phyloP scores from a whole-genome alignment of 192 early-diverging fungal genomes.

The Backusella parvicylindrica region DNA sequence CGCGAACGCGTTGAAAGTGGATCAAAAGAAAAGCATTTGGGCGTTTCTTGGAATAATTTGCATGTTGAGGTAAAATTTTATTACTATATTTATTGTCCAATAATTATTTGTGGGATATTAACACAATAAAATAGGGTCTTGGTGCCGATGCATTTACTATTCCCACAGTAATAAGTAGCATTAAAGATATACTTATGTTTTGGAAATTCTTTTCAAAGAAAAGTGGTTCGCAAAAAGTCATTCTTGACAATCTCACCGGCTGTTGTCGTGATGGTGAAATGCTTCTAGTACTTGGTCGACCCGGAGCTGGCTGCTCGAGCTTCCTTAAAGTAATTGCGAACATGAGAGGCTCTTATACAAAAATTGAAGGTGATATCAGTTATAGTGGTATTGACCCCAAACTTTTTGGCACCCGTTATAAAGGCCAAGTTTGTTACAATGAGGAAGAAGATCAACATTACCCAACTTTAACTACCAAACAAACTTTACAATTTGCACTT shows the following conservation, averaged over 20 bases:
- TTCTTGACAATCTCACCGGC: constrained; percentile 59
- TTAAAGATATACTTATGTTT: not conserved
- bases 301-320: constrained; percentile 65
- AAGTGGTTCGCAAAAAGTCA: constrained; percentile 31
- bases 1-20: constrained; percentile 1
- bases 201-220: not conserved
- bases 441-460: constrained; percentile 80
- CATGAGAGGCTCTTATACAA: constrained; percentile 47
- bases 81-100: not conserved
- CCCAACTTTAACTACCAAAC: constrained; percentile 70
- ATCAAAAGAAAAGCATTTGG: constrained; percentile 28
- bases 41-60: constrained; percentile 31
- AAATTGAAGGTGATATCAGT: constrained; percentile 52
- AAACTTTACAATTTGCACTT: constrained; percentile 75
- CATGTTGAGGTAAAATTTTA: constrained; percentile 15
- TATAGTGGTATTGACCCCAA: constrained; percentile 64
- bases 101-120: not conserved
- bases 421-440: constrained; percentile 75
- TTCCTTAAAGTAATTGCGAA: constrained; percentile 60
- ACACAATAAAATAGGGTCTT: constrained; percentile 8
- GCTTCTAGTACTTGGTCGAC: constrained; percentile 66
- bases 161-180: not conserved
- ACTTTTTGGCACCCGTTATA: constrained; percentile 56
- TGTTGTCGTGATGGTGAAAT: constrained; percentile 72
- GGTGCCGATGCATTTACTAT: constrained; percentile 30